Base-by-base conservation (phyloP, 257 asterid genomes). In the Linderniella brevidens region DNA sequence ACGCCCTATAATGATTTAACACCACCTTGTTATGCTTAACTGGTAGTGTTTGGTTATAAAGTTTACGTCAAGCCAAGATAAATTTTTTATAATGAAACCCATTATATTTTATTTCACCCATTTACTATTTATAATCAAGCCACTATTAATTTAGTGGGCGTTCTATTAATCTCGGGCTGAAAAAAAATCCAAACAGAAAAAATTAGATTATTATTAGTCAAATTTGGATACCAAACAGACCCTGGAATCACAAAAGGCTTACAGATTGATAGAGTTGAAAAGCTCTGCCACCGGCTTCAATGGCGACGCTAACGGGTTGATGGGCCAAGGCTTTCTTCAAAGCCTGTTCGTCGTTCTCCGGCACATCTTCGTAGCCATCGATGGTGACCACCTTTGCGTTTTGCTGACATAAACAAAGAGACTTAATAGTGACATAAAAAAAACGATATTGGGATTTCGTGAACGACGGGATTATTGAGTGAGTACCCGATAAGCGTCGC, bases 401-500 rank as follows among this genome's bases (percentile, higher is more conserved):
- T 45, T 45, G 13, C 49, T 45, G 49, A 45, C 6, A 4, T 17
- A 17, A 32, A 15, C 15, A 52, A 17, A 12, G 25, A 32, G 29
- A n/a, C n/a, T n/a, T n/a, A n/a, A n/a, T n/a, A 20, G 8, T 4
- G 9, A 12, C 43, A 65, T 70, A 35, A 39, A 25, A 25, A 25
- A 25, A 25, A 2, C 32, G 32, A 25, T 25, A n/a, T 25, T 25
- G 4, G 32, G 6, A 25, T 25, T 25, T 25, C 6, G 32, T 25
- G 32, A 25, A 2, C 6, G 32, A 2, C 4, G 32, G 32, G 32
- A 3, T 25, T 25, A 25, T 25, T 25, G 32, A 25, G 32, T 25
- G 32, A 25, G 32, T 6, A 77, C 86, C 68, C 79, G 65, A 58
- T 44, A 49, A 5, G 43, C 58, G 17, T 77, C 82, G 17, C 86